Percentiles rank a stretch among this genome's conserved stretches.
Conservation (phyloP, 2,329 filamentous ascomycete species). For the Pseudogymnoascus sp. region DNA sequence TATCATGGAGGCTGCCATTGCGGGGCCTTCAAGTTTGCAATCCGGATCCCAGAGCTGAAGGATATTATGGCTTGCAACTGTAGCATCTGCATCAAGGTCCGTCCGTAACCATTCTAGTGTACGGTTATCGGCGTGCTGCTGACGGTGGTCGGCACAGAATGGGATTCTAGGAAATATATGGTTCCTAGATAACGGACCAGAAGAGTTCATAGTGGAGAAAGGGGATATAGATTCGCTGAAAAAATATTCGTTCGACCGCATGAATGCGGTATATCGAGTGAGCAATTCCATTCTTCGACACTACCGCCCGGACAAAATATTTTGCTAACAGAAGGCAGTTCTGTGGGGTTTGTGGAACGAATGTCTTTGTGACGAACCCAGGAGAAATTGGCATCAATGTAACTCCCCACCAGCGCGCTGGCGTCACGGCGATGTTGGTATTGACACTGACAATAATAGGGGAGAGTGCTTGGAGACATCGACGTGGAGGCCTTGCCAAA, state of each 20-base stretch:
- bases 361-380: background rate
- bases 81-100: slow-evolving; percentile 52
- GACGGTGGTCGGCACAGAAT: background rate
- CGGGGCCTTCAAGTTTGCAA: slow-evolving; percentile 44
- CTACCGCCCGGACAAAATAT: background rate
- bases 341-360: background rate
- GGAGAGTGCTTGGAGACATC: slow-evolving; percentile 9
- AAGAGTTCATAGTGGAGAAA: background rate
- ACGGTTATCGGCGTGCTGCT: background rate
- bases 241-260: background rate
- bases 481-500: slow-evolving; percentile 1
- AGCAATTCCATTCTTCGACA: background rate
- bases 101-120: slow-evolving; percentile 20
- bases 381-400: background rate
- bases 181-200: background rate
- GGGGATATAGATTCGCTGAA: background rate
- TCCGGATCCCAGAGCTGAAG: slow-evolving; percentile 49
- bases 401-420: background rate
- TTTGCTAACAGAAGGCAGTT: background rate
- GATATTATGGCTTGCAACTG: slow-evolving; percentile 53
- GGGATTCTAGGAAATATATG: background rate
- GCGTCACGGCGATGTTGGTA: background rate
- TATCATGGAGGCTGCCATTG: slow-evolving; percentile 53
- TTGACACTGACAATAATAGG: background rate
- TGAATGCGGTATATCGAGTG: background rate